Evolutionary conservation across 768 basidiomycete species (phyloP).

Genomic region (Mycena metata): DNA sequence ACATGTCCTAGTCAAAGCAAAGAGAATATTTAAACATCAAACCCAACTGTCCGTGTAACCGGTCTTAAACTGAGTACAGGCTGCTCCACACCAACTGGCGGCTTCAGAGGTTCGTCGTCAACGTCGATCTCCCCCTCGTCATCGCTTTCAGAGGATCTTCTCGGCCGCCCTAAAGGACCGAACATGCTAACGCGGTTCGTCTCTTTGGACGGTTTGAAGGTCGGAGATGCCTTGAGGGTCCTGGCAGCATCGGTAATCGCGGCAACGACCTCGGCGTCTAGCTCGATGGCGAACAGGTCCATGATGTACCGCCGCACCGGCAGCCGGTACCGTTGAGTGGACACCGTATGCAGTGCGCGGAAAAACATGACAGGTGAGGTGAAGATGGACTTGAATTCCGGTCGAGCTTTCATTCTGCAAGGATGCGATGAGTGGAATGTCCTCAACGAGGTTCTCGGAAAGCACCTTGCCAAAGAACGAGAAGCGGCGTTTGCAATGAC

Average conservation of each 20-base stretch:
- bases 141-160: slow-evolving; percentile 70
- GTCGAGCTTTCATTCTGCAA: slow-evolving; percentile 80
- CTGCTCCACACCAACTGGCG: slow-evolving; percentile 56
- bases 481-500: slow-evolving; percentile 97
- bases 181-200: slow-evolving; percentile 73
- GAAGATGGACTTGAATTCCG: slow-evolving; percentile 83
- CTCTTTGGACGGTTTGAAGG: slow-evolving; percentile 58
- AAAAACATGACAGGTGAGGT: slow-evolving; percentile 83
- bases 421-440: slow-evolving; percentile 20
- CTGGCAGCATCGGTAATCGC: slow-evolving; percentile 66
- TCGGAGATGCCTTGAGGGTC: slow-evolving; percentile 62
- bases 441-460: slow-evolving; percentile 20
- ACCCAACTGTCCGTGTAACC: slow-evolving; percentile 71
- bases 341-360: slow-evolving; percentile 89
- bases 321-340: slow-evolving; percentile 89
- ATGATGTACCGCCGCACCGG: slow-evolving; percentile 94
- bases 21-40: slow-evolving; percentile 49
- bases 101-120: slow-evolving; percentile 52
- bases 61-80: slow-evolving; percentile 73
- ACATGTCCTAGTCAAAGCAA: slow-evolving; percentile 9
- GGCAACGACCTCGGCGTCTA: slow-evolving; percentile 73
- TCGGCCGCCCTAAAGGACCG: slow-evolving; percentile 63
- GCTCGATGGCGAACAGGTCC: slow-evolving; percentile 90
- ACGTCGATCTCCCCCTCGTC: slow-evolving; percentile 66
- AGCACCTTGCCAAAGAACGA: slow-evolving; percentile 85